Evolutionary conservation across 768 basidiomycete species (phyloP).

Genomic region (Boletus subparvulus): DNA sequence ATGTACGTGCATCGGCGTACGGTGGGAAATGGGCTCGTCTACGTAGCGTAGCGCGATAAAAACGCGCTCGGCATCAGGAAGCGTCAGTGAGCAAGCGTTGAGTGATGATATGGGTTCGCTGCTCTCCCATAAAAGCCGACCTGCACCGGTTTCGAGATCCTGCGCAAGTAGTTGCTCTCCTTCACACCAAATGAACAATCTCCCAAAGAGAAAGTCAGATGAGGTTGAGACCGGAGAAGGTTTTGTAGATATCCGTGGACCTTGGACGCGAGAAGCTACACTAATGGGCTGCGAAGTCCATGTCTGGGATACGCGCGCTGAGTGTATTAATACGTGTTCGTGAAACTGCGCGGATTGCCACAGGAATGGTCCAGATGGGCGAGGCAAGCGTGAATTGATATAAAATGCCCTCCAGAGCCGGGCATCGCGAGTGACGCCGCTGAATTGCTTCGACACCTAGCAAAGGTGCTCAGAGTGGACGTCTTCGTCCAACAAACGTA

Average conservation of each 20-base stretch:
- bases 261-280: constrained; percentile 10
- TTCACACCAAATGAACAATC: constrained; percentile 24
- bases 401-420: constrained; percentile 21
- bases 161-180: constrained; percentile 18
- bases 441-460: constrained; percentile 21
- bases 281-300: constrained; percentile 18
- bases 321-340: constrained; percentile 16
- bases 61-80: constrained; percentile 18
- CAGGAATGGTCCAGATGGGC: constrained; percentile 23
- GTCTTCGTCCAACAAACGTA: neutral
- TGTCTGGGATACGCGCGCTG: constrained; percentile 18
- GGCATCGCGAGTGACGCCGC: constrained; percentile 14
- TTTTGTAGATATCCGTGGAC: constrained; percentile 15
- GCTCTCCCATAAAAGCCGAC: constrained; percentile 19
- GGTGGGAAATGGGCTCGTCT: constrained; percentile 13
- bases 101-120: constrained; percentile 18
- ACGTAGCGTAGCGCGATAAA: constrained; percentile 21
- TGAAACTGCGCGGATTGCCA: constrained; percentile 23
- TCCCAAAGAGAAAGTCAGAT: constrained; percentile 25
- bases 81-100: constrained; percentile 17
- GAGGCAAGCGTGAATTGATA: constrained; percentile 13
- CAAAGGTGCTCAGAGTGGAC: neutral
- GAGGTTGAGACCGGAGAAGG: constrained; percentile 15
- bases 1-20: constrained; percentile 21
- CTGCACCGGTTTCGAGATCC: constrained; percentile 21